Evolutionary conservation across 768 basidiomycete genomes (phyloP).

Genomic region (Dictyophora rubrovolvata): DNA sequence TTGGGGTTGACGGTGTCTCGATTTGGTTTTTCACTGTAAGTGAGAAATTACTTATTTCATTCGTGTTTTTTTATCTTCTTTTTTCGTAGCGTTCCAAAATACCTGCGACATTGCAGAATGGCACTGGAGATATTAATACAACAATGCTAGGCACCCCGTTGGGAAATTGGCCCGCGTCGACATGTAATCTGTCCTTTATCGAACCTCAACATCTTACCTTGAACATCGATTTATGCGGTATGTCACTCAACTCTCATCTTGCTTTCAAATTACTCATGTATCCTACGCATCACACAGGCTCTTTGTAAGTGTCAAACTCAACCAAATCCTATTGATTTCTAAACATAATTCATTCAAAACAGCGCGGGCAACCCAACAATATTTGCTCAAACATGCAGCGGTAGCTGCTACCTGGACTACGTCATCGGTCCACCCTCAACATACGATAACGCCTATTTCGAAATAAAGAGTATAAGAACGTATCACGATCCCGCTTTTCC

Average conservation of each 20-base stretch:
- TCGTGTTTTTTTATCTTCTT: not conserved
- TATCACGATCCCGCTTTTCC: constrained; percentile 18
- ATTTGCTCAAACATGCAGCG: constrained; percentile 52
- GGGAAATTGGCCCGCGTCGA: constrained; percentile 52
- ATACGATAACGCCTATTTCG: constrained; percentile 63
- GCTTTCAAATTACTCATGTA: no score
- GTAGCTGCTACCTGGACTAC: constrained; percentile 58
- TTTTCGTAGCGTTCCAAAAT: not conserved
- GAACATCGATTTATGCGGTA: constrained; percentile 58
- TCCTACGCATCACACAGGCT: not conserved
- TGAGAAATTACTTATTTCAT: not conserved
- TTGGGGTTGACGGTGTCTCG: constrained; percentile 46
- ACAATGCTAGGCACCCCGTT: constrained; percentile 52
- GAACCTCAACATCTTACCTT: constrained; percentile 57
- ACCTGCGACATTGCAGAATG: constrained; percentile 28
- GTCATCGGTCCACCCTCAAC: constrained; percentile 52
- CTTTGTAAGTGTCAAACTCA: not conserved
- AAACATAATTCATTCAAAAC: constrained; percentile 14
- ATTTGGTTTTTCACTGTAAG: constrained; percentile 52
- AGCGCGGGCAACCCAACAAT: constrained; percentile 43
- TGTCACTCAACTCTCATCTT: not conserved
- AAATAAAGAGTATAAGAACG: constrained; percentile 50
- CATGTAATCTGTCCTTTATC: constrained; percentile 49
- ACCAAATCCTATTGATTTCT: not conserved
- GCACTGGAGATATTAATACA: constrained; percentile 35